phyloP scores from a whole-genome alignment of 2,329 filamentous ascomycete genomes.

The Phialophora chinensis region DNA sequence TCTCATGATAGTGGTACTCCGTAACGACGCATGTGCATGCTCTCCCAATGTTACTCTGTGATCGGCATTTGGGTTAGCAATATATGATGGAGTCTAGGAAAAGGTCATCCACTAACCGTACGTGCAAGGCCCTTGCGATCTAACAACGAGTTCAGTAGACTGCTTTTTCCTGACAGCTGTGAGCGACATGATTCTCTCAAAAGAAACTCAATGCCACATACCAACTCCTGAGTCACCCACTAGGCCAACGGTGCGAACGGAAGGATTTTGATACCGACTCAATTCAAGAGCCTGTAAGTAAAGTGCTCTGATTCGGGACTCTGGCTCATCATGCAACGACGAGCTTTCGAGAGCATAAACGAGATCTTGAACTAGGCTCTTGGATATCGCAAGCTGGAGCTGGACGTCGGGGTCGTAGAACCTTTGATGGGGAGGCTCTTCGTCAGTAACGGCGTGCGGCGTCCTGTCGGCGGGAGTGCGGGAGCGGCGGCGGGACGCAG shows the following conservation, averaged over 20 bases:
- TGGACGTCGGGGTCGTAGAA: slow-evolving; percentile 19
- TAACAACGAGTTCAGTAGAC: slow-evolving; percentile 17
- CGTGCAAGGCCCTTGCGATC: slow-evolving; percentile 13
- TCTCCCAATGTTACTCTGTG: slow-evolving; percentile 13
- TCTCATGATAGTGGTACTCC: slow-evolving; percentile 21
- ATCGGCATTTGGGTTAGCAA: slow-evolving; percentile 5
- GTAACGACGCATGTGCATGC: slow-evolving; percentile 22
- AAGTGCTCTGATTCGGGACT: slow-evolving; percentile 5
- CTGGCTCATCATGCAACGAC: slow-evolving; percentile 11
- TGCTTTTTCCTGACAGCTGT: slow-evolving; percentile 16
- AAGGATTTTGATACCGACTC: slow-evolving; percentile 13
- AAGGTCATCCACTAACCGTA: slow-evolving; percentile 12
- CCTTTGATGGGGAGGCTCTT: slow-evolving; percentile 12
- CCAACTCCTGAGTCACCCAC: slow-evolving; percentile 15
- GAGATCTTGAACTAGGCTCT: slow-evolving; percentile 9
- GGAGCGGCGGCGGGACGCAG: slow-evolving; percentile 17
- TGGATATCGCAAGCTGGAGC: slow-evolving; percentile 5
- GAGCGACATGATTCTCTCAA: background rate
- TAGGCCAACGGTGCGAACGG: slow-evolving; percentile 15
- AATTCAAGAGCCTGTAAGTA: slow-evolving; percentile 15
- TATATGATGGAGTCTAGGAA: background rate
- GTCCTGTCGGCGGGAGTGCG: slow-evolving; percentile 7
- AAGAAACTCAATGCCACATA: slow-evolving; percentile 1
- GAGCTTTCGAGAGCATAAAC: slow-evolving; percentile 15
- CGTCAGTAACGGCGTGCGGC: slow-evolving; percentile 16